A percentile compares a stretch with the other conserved stretches of the same genome.
phyloP scores from a whole-genome alignment of 1,284 basidiomycete species.

The Farysia itapuensis region DNA sequence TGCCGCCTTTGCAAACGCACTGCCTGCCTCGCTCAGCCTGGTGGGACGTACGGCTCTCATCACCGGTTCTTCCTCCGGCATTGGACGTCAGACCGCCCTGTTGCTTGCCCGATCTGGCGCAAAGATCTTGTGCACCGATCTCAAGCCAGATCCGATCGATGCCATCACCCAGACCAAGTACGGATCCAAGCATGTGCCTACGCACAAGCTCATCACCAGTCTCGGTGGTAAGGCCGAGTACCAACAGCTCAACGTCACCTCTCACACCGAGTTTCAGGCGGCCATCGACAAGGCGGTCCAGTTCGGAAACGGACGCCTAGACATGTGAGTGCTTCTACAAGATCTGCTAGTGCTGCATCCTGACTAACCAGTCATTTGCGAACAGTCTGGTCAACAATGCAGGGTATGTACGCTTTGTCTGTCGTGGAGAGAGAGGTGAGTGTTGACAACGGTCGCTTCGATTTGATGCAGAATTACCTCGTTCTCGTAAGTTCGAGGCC shows the following conservation, averaged over 20 bases:
- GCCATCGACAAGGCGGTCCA: slow-evolving; percentile 21
- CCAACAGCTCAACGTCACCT: slow-evolving; percentile 31
- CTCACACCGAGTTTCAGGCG: slow-evolving; percentile 21
- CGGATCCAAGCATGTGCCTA: slow-evolving; percentile 18
- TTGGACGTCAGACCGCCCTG: slow-evolving; percentile 18
- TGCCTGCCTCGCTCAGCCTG: slow-evolving; percentile 37
- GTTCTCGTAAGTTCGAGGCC: slow-evolving; percentile 1
- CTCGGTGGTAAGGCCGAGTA: slow-evolving; percentile 31
- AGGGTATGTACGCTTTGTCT: slow-evolving; percentile 4
- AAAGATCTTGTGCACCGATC: slow-evolving; percentile 29
- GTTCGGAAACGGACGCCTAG: slow-evolving; percentile 14
- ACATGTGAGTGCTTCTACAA: slow-evolving; percentile 7
- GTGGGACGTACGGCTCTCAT: slow-evolving; percentile 24
- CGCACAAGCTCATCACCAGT: slow-evolving; percentile 25
- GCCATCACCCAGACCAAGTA: slow-evolving; percentile 1
- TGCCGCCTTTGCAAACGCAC: slow-evolving; percentile 23
- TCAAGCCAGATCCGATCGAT: slow-evolving; percentile 24
- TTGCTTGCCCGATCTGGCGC: slow-evolving; percentile 30
- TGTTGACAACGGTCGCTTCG: too few relatives aligned
- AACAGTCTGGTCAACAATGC: slow-evolving; percentile 29
- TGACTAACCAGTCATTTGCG: too few relatives aligned
- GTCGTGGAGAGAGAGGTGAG: too few relatives aligned
- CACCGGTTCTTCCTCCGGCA: slow-evolving; percentile 33
- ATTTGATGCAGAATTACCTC: neutral
- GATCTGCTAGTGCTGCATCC: neutral